A percentile compares a stretch with the other conserved stretches of the same genome.
Evolutionary conservation across 495 filamentous ascomycete species (phyloP).

Genomic region (Bathelium albidoporum): DNA sequence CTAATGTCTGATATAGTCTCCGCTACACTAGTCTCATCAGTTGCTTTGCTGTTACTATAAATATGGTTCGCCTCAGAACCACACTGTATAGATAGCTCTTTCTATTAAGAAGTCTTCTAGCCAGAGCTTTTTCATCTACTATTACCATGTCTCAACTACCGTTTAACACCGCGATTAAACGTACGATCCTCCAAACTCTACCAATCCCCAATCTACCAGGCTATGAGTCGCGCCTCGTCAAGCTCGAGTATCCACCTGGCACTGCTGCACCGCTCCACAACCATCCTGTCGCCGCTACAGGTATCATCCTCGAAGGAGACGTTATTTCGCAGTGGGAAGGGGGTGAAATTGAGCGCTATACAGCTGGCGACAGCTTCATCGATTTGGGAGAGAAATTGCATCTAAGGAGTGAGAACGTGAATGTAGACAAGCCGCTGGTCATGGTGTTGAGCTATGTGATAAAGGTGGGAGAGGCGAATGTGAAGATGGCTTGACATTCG

Average conservation of each 20-base stretch:
- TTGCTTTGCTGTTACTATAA: background rate
- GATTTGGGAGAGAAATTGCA: constrained; percentile 11
- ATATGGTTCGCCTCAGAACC: background rate
- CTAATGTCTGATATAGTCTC: background rate
- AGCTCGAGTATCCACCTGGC: constrained; percentile 9
- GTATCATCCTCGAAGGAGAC: background rate
- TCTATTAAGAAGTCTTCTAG: background rate
- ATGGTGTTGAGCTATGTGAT: constrained; percentile 11
- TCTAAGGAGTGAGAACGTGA: constrained; percentile 8
- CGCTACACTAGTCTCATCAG: background rate
- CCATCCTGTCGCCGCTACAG: constrained; percentile 5
- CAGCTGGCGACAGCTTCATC: constrained; percentile 9
- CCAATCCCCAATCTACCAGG: constrained; percentile 9
- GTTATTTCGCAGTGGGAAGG: constrained; percentile 12
- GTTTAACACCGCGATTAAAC: background rate
- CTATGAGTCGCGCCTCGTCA: constrained; percentile 11
- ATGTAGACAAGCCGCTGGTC: background rate
- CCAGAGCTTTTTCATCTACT: background rate
- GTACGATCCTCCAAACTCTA: constrained; percentile 8
- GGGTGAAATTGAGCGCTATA: constrained; percentile 7
- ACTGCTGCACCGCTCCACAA: constrained; percentile 7
- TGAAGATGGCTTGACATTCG: constrained; percentile 3
- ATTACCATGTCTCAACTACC: constrained; percentile 4
- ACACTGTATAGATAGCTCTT: background rate
- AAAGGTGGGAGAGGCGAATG: constrained; percentile 4